Base-by-base conservation (phyloP, 306 rosid genomes). In the Vigna nakashimae region DNA sequence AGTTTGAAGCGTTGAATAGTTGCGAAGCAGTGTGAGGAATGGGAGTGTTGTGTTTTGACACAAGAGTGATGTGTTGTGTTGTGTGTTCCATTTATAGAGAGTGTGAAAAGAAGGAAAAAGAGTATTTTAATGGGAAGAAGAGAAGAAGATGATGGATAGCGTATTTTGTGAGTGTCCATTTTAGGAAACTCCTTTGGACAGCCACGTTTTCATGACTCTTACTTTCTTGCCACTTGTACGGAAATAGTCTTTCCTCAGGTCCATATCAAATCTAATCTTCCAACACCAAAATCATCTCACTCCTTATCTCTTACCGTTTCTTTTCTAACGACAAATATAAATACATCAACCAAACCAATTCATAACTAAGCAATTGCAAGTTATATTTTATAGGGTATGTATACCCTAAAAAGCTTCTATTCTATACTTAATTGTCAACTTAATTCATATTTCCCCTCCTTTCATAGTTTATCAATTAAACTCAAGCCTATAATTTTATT, bases 161-260 rank as follows among this genome's bases (percentile, higher is more conserved):
- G 49, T 36, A 49, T 73, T 11, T 4, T 36, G 75, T 43, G 83
- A 2, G 12, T 42, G 78, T 77, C 69, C 26, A 56, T 17, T 65
- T 56, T 28, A 0, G 79, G 83, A 34, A 81, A 58, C 42, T 48
- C 9, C 15, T 16, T 6, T 18, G 52, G 79, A 40, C 62, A 14
- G 85, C 82, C 89, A 88, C 89, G 89, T 85, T 73, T 68, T 83
- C 51, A 13, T 6, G 17, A 17, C 59, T 76, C 34, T 36, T 51
- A 13, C 4, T 20, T 45, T 65, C 14, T 55, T 82, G 74, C 72
- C 84, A 58, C 40, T 57, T 76, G 42, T 67, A 53, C 50, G 38
- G 26, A 22, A 0, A 52, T 18, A 1, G 46, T 32, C 8, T n/a
- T n/a, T 17, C 9, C 71, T 18, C 9, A 10, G 49, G 45, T 36